Base-by-base conservation (phyloP, 2,329 filamentous ascomycete genomes). In the Hypoxylon rubiginosum region DNA sequence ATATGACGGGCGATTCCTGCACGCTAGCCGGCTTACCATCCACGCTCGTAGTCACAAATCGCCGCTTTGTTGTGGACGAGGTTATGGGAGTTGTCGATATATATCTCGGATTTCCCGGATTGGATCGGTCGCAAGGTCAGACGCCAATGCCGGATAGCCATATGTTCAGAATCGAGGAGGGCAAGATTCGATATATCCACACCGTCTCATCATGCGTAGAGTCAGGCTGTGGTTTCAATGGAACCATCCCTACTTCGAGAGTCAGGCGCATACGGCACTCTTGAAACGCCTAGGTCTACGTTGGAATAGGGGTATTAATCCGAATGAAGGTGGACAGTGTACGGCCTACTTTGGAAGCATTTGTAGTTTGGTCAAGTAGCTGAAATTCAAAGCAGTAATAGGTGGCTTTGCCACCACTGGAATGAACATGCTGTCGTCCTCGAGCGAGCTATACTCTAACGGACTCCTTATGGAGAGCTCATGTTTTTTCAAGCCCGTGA, bases 141-240 rank as follows among this genome's bases (percentile, higher is more conserved):
- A 50, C 66, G 26, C 57, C 68, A 1, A 74, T 74, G 71, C 75
- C 75, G 0, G 74, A 76, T 28, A 74, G 72, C 53, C 74, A 76
- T 36, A 52, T 73, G 54, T 75, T 77, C 45, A 68, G 75, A 28
- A 68, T 77, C 10, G 73, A 77, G 58, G 67, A 64, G 0, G 73
- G 75, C 1, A 67, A 73, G 71, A 76, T 77, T 28, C 64, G 74
- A n/a, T 77, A 75, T 41, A 74, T 77, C 19, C 75, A 77, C 49
- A 76, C 74, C 0, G 67, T 76, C n/a, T 74, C 73, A 4, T 72
- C 72, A 19, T 74, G 73, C 49, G 71, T 74, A 10, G 49, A 71
- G 17, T 58, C 69, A 9, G 73, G 73, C 21, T 74, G 73, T 43
- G 73, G 73, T 5, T 57, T 73, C 39, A 71, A 71, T 45, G 64